Evolutionary conservation across 1,139 yeast species (phyloP), one percentile per base, ranked within the genome.

Genomic region (Petasospora rhodanensis): DNA sequence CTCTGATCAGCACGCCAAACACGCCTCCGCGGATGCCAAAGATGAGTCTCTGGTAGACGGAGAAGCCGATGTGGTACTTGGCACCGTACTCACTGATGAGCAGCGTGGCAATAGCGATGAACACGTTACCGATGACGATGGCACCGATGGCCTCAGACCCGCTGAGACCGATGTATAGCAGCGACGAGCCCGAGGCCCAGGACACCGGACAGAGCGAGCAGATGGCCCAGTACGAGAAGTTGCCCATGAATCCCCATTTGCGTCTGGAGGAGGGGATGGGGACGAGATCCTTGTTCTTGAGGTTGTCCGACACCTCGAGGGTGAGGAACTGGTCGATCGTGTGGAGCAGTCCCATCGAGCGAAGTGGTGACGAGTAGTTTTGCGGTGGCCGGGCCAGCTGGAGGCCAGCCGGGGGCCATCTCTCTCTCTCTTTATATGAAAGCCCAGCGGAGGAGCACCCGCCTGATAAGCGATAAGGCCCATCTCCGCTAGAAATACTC

Each of bases 71-170:
- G 30, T 52, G 55, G 29, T 47, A 51, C 23, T 47, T 45, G 7
- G 51, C 51, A 31, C 73, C 73, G 2, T 68, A 69, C 32, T 55
- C 58, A n/a, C 66, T 61, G 45, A 61, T 64, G 3, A 66, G 58
- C 21, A 62, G 40, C 6, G 72, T 63, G 37, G 61, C 54, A 11
- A 56, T 14, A 22, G 62, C 48, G n/a, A 67, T 62, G 12, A 68
- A 38, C 13, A 62, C 49, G 47, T 67, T 68, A 28, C 71, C 72
- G 15, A 68, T 43, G 18, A 66, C 57, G 38, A 67, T 58, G 6
- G 66, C 58, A 29, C 63, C 66, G 14, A 61, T 57, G 32, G 63
- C 64, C 24, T 59, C 54, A 30, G 67, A 52, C 9, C 11, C 71
- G 68, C 18, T 62, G 49, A 10, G 59, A 43, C 15, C 67, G 41